Evolutionary conservation across 257 asterid genomes (phyloP).

Genomic region (Solanum pinnatisectum): DNA sequence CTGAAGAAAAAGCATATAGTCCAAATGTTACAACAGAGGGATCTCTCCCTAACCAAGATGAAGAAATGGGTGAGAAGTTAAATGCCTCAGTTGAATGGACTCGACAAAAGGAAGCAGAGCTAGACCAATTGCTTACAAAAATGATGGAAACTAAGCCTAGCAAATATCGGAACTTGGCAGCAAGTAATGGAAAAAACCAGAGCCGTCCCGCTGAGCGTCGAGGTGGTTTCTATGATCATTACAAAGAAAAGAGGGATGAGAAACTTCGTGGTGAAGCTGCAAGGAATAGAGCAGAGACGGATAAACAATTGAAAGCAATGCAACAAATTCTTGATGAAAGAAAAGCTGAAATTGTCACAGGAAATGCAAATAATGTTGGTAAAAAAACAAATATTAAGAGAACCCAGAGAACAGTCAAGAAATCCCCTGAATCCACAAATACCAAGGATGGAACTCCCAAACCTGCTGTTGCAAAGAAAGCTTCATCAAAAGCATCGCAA

Average conservation of each 20-base stretch:
- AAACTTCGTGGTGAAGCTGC: constrained; percentile 58
- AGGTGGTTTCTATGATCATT: constrained; percentile 57
- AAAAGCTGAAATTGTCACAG: constrained; percentile 37
- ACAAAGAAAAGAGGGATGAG: constrained; percentile 73
- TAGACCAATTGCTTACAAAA: constrained; percentile 68
- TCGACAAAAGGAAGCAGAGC: constrained; percentile 87
- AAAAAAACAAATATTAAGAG: constrained; percentile 37
- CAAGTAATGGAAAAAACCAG: constrained; percentile 44
- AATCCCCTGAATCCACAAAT: constrained; percentile 36
- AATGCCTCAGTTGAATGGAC: constrained; percentile 77
- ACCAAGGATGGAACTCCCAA: constrained; percentile 47
- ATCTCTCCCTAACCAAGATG: constrained; percentile 22
- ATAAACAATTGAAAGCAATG: constrained; percentile 36
- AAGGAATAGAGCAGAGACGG: constrained; percentile 47
- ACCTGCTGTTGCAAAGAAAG: constrained; percentile 45
- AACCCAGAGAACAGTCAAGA: constrained; percentile 48
- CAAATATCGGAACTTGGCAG: constrained; percentile 26
- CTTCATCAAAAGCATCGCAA: constrained; percentile 41
- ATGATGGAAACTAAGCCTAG: constrained; percentile 90
- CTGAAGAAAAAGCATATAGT: constrained; percentile 20
- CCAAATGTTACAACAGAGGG: constrained; percentile 29
- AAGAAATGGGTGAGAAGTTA: constrained; percentile 32
- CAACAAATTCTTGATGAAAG: constrained; percentile 43
- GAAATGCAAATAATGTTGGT: constrained; percentile 36
- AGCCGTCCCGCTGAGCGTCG: constrained; percentile 43